Conservation (phyloP, 1,284 basidiomycete genomes). For the Ceraceosorus guamensis region DNA sequence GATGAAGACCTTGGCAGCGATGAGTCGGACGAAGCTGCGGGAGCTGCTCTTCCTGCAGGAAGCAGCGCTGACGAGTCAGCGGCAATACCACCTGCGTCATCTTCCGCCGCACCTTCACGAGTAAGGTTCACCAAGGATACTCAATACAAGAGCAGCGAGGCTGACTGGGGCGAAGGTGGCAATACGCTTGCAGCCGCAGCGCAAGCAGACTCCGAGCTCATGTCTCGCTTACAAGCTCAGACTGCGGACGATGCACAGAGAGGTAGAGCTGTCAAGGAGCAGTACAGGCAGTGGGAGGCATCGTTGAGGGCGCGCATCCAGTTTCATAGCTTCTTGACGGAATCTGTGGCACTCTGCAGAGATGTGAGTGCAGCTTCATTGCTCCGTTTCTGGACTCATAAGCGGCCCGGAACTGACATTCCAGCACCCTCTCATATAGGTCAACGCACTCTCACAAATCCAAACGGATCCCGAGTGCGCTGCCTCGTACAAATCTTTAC, state of each 20-base stretch:
- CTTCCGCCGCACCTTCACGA: not conserved
- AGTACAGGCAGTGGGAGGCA: not conserved
- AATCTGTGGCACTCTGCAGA: not conserved
- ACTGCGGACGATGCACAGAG: not conserved
- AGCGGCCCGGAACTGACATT: not conserved
- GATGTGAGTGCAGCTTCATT: not conserved
- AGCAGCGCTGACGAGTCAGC: constrained; percentile 4
- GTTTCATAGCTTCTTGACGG: not conserved
- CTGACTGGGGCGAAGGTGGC: not conserved
- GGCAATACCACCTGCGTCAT: not conserved
- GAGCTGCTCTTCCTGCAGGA: constrained; percentile 4
- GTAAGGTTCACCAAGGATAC: not conserved
- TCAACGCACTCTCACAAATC: not conserved
- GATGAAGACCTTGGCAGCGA: constrained; percentile 3
- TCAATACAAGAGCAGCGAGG: not conserved
- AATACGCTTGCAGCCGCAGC: not conserved
- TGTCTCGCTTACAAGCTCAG: not conserved
- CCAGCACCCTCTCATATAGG: not conserved
- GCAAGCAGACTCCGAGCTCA: not conserved
- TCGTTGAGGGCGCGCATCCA: not conserved
- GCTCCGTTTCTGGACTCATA: not conserved
- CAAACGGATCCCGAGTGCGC: too few relatives aligned
- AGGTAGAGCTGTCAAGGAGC: not conserved
- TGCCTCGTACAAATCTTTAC: too few relatives aligned
- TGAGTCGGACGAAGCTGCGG: constrained; percentile 1